Percentiles rank a stretch among this genome's conserved stretches.
phyloP scores from a whole-genome alignment of 306 rosid genomes.

The Prunus persica region DNA sequence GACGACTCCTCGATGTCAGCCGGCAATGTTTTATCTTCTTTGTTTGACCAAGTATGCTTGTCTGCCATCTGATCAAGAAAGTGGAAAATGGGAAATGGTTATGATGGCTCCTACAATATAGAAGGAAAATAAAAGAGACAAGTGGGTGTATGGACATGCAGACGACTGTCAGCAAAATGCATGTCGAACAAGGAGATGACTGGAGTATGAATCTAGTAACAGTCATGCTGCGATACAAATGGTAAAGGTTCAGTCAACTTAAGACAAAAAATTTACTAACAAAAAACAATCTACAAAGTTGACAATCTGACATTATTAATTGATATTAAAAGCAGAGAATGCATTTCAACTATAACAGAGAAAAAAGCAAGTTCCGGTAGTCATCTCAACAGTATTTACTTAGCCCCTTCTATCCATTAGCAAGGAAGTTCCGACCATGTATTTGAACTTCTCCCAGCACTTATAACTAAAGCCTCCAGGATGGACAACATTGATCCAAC shows the following conservation, averaged over 20 bases:
- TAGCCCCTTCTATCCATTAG: too few relatives aligned
- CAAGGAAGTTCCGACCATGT: not conserved
- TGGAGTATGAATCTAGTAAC: not conserved
- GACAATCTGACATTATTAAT: not conserved
- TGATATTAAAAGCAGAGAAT: not conserved
- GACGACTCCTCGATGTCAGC: not conserved
- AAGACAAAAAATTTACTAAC: not conserved
- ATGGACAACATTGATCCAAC: too few relatives aligned
- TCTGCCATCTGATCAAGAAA: not conserved
- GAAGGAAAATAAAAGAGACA: not conserved
- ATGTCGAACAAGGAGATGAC: not conserved
- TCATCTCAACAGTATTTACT: not conserved
- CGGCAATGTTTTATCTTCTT: not conserved
- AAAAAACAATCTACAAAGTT: not conserved
- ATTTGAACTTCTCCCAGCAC: too few relatives aligned
- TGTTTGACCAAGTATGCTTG: not conserved
- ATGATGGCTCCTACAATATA: not conserved
- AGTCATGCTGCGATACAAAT: not conserved
- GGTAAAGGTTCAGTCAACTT: not conserved
- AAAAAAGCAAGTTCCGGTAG: not conserved
- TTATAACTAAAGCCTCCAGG: too few relatives aligned
- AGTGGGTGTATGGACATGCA: not conserved
- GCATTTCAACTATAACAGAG: not conserved
- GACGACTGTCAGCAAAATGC: not conserved
- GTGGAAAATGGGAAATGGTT: not conserved